Evolutionary conservation across 306 rosid species (phyloP).

Genomic region (Medicago lupulina): DNA sequence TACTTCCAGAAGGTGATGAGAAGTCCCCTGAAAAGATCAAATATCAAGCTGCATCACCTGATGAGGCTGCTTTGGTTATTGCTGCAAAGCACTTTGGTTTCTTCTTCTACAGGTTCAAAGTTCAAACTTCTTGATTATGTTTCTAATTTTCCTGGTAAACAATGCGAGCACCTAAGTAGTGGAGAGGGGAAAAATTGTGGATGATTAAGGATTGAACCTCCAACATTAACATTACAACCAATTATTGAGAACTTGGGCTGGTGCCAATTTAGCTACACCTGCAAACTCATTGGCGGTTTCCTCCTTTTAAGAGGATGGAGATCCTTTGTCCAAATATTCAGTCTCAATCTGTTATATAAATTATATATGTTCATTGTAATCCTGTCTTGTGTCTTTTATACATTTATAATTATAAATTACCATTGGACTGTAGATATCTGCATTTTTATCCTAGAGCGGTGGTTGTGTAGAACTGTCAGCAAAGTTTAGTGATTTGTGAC

Average conservation of each 20-base stretch:
- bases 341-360: constrained; percentile 28
- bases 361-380: constrained; percentile 6
- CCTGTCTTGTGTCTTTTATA: constrained; percentile 20
- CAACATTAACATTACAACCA: neutral
- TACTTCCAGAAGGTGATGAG: constrained; percentile 93
- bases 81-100: constrained; percentile 95
- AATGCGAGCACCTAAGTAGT: neutral
- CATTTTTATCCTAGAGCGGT: neutral
- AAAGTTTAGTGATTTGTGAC: neutral
- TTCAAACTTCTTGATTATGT: constrained; percentile 42
- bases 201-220: constrained; percentile 27
- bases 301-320: constrained; percentile 28
- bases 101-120: constrained; percentile 92
- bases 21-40: constrained; percentile 81
- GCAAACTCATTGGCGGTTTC: constrained; percentile 18
- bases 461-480: constrained; percentile 7
- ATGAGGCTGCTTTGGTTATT: constrained; percentile 72
- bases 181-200: neutral
- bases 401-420: neutral
- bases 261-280: constrained; percentile 21
- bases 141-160: constrained; percentile 26
- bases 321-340: constrained; percentile 31
- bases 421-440: constrained; percentile 32
- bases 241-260: constrained; percentile 14
- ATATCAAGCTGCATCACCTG: constrained; percentile 97